Evolutionary conservation across 164 flowering plant species (phyloP).

Genomic region (Umbellularia californica): DNA sequence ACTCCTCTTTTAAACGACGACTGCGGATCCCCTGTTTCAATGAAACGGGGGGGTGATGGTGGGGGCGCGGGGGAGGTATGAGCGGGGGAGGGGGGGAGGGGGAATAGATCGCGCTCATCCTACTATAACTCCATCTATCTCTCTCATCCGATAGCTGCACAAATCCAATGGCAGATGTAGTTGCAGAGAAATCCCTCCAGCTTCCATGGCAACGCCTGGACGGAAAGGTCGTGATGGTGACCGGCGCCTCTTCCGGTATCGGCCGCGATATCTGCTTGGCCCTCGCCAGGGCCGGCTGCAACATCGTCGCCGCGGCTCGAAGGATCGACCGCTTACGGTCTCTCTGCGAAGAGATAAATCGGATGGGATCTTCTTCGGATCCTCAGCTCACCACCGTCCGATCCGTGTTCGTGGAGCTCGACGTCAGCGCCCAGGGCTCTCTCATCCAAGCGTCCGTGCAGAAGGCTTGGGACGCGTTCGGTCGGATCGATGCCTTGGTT

Average conservation of each 20-base stretch:
- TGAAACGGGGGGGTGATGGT: too few relatives aligned
- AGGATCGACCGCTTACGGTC: conserved; percentile 50
- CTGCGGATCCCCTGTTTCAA: too few relatives aligned
- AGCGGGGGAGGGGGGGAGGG: too few relatives aligned
- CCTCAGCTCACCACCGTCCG: background rate
- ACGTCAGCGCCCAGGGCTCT: conserved; percentile 41
- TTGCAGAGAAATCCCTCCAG: conserved; percentile 17
- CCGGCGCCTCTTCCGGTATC: conserved; percentile 78
- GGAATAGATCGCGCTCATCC: too few relatives aligned
- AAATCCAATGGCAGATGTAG: background rate
- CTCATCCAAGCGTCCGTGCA: conserved; percentile 41
- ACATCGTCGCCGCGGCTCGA: conserved; percentile 69
- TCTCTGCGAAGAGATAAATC: conserved; percentile 63
- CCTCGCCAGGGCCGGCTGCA: conserved; percentile 63
- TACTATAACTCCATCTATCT: too few relatives aligned
- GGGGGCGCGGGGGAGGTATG: too few relatives aligned
- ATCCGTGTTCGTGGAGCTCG: conserved; percentile 19
- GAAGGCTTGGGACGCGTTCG: conserved; percentile 76
- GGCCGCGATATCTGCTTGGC: conserved; percentile 64
- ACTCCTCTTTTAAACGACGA: too few relatives aligned
- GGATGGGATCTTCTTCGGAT: background rate
- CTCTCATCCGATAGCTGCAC: too few relatives aligned
- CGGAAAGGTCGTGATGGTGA: conserved; percentile 59
- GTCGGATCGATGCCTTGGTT: conserved; percentile 61
- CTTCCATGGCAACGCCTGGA: conserved; percentile 34